These are phyloP conservation scores for Fraxinus americana DNA, from an alignment of 257 asterid species.

Conservation along the genomic window DNA sequence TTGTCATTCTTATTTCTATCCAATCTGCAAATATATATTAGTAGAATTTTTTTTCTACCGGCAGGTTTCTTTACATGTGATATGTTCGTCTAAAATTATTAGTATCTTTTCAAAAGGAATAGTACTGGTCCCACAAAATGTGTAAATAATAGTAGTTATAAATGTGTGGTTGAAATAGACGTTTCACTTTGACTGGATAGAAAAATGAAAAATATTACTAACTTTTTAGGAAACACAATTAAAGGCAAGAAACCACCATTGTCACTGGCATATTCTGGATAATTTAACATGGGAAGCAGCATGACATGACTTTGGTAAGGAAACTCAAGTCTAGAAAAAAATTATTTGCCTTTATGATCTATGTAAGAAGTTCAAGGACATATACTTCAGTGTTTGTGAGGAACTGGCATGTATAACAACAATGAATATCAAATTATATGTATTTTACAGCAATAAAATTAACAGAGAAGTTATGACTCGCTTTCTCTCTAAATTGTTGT, in stretches of 20 bases:
- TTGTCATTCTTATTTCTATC: background rate
- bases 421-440: background rate
- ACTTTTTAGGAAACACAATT: too few species aligned
- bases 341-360: too few species aligned
- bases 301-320: background rate
- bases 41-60: background rate
- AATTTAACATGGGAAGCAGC: background rate
- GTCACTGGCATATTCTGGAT: background rate
- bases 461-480: slow-evolving; percentile 33
- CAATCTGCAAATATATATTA: background rate
- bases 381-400: background rate
- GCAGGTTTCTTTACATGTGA: background rate
- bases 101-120: too few species aligned
- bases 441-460: background rate
- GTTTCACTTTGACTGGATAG: too few species aligned
- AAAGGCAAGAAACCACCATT: background rate
- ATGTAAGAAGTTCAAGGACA: background rate
- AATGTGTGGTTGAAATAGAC: too few species aligned
- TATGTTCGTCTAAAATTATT: too few species aligned
- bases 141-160: too few species aligned
- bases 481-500: slow-evolving; percentile 82
- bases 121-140: too few species aligned
- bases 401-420: background rate
- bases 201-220: too few species aligned
- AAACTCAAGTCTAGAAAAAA: background rate